Evolutionary conservation across 2,329 filamentous ascomycete genomes (phyloP).

Genomic region (Ceratocystis eucalypticola): DNA sequence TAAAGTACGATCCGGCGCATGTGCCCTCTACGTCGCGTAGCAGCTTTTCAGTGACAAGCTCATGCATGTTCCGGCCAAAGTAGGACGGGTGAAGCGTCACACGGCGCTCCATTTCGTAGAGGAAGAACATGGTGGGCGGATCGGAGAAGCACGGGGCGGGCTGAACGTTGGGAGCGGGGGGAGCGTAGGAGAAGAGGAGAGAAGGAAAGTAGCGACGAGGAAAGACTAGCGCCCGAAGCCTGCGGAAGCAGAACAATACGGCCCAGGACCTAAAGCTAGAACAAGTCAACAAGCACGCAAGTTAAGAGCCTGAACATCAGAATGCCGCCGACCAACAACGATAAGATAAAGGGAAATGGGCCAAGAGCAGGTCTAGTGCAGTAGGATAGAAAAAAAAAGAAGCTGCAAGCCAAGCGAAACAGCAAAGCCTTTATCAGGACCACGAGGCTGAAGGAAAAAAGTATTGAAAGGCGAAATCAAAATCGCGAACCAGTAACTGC

Average conservation of each 20-base stretch:
- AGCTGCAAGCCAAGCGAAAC: neutral
- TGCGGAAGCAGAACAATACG: too few species aligned
- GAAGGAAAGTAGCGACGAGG: neutral
- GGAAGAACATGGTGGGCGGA: conserved; percentile 74
- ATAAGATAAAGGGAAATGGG: too few species aligned
- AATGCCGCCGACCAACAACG: too few species aligned
- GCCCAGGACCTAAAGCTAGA: too few species aligned
- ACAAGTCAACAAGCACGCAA: too few species aligned
- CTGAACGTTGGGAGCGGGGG: neutral
- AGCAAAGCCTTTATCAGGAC: neutral
- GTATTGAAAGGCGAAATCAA: neutral
- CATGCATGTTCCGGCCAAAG: conserved; percentile 86
- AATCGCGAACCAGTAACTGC: neutral
- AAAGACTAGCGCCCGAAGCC: neutral
- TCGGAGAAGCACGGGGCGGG: neutral
- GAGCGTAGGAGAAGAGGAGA: neutral
- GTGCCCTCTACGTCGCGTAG: conserved; percentile 89
- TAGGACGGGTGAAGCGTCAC: conserved; percentile 94
- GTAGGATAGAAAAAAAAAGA: too few species aligned
- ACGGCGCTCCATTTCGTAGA: conserved; percentile 88
- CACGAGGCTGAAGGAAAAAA: neutral
- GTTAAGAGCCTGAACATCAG: too few species aligned
- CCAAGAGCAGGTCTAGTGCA: too few species aligned
- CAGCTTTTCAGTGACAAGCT: conserved; percentile 78
- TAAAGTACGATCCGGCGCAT: conserved; percentile 90